Evolutionary conservation across 352 stramenopile species (phyloP).

Genomic region (Globisporangium mamillatum): DNA sequence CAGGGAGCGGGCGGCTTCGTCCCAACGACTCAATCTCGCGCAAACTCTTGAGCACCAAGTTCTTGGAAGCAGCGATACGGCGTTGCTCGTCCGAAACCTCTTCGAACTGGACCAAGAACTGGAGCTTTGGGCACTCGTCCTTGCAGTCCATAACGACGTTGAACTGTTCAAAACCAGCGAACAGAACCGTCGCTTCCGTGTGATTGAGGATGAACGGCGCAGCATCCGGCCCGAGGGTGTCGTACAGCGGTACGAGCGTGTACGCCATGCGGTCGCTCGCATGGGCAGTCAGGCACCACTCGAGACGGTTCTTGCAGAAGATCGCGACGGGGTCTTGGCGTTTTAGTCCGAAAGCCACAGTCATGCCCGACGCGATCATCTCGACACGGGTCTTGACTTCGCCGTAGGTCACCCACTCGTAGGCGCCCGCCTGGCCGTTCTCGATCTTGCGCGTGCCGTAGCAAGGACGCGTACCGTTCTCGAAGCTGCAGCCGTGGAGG

Average conservation of each 20-base stretch:
- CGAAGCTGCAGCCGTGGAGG: conserved; percentile 7
- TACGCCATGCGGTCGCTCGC: conserved; percentile 66
- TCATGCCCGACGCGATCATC: conserved; percentile 39
- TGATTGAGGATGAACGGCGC: conserved; percentile 76
- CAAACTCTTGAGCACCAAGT: conserved; percentile 41
- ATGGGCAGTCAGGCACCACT: conserved; percentile 60
- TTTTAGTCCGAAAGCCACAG: conserved; percentile 26
- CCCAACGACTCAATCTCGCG: conserved; percentile 38
- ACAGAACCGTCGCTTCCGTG: conserved; percentile 54
- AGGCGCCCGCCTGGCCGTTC: conserved; percentile 40
- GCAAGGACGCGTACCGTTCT: conserved; percentile 24
- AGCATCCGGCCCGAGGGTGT: conserved; percentile 70
- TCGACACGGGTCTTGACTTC: conserved; percentile 40
- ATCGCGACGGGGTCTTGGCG: conserved; percentile 57
- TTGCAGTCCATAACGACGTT: conserved; percentile 55
- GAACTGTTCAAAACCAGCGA: conserved; percentile 60
- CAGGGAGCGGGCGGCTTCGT: conserved; percentile 33
- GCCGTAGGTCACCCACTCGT: conserved; percentile 59
- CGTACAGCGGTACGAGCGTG: conserved; percentile 71
- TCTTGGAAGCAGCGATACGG: conserved; percentile 21
- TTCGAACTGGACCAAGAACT: conserved; percentile 61
- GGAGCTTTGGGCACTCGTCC: conserved; percentile 39
- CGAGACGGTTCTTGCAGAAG: conserved; percentile 68
- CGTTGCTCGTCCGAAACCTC: conserved; percentile 35
- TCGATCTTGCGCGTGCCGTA: conserved; percentile 45